These are phyloP conservation scores for Globisporangium apiculatum DNA, from an alignment of 352 stramenopile genomes.

Conservation along the genomic window DNA sequence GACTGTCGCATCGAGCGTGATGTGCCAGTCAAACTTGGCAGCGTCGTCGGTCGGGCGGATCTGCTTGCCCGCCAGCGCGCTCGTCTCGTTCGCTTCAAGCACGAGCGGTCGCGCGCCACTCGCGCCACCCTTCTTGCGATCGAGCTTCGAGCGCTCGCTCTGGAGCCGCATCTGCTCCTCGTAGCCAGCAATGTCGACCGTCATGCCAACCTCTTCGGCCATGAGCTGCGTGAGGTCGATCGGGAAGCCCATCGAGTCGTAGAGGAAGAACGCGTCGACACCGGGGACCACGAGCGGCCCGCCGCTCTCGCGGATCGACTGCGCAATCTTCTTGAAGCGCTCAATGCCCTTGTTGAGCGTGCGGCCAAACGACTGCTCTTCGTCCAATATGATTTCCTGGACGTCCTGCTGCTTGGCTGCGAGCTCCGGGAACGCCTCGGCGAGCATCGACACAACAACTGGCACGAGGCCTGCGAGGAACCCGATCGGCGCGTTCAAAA, in stretches of 20 bases:
- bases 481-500: conserved; percentile 91
- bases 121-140: conserved; percentile 86
- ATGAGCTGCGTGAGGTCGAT: conserved; percentile 98
- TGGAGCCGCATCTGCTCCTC: conserved; percentile 91
- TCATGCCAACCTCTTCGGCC: conserved; percentile 93
- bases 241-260: conserved; percentile 98
- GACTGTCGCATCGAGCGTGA: conserved; percentile 76
- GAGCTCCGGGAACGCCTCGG: conserved; percentile 95
- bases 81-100: conserved; percentile 94
- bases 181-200: conserved; percentile 92
- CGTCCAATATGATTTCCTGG: conserved; percentile 94
- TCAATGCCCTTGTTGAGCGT: conserved; percentile 94
- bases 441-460: conserved; percentile 91
- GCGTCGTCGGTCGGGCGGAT: conserved; percentile 90
- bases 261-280: conserved; percentile 97
- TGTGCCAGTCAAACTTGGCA: conserved; percentile 93
- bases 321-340: conserved; percentile 86
- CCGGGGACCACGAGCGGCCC: conserved; percentile 85
- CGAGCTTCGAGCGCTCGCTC: conserved; percentile 74
- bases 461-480: conserved; percentile 95
- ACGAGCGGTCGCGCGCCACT: conserved; percentile 77
- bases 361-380: conserved; percentile 94
- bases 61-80: conserved; percentile 69
- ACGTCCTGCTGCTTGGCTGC: conserved; percentile 86
- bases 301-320: conserved; percentile 56